A percentile compares a stretch with the other conserved stretches of the same genome.
These are phyloP conservation scores for Setomelanomma holmii DNA, from an alignment of 2,329 filamentous ascomycete species.

Conservation along the genomic window DNA sequence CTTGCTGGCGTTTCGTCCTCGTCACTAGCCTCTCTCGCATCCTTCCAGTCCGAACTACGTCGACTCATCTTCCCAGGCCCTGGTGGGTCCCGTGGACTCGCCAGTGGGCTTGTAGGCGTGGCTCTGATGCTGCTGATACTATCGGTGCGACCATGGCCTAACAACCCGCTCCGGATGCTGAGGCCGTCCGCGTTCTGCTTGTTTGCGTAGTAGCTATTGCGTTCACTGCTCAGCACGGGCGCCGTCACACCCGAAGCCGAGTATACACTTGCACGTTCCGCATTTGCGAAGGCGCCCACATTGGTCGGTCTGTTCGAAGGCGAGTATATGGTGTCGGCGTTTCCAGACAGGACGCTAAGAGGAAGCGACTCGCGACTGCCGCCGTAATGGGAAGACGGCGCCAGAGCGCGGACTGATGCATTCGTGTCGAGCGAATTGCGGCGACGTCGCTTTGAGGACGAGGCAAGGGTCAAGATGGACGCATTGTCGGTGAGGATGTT, in stretches of 20 bases:
- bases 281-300: conserved; percentile 61
- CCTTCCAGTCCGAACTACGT: conserved; percentile 47
- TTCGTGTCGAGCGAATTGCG: conserved; percentile 84
- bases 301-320: conserved; percentile 58
- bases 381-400: conserved; percentile 81
- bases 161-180: conserved; percentile 77
- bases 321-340: conserved; percentile 61
- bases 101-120: conserved; percentile 65
- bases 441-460: conserved; percentile 78
- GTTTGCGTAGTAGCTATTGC: conserved; percentile 79
- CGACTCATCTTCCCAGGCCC: conserved; percentile 39
- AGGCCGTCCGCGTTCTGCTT: conserved; percentile 68
- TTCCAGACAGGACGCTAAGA: conserved; percentile 77
- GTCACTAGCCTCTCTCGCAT: conserved; percentile 38
- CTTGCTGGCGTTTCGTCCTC: conserved; percentile 29
- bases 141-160: conserved; percentile 81
- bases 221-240: conserved; percentile 73
- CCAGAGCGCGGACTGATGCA: conserved; percentile 83
- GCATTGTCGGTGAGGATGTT: conserved; percentile 85
- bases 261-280: conserved; percentile 82
- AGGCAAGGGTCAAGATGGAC: conserved; percentile 83
- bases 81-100: conserved; percentile 56
- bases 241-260: conserved; percentile 70
- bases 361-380: conserved; percentile 82
- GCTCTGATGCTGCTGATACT: conserved; percentile 77